phyloP scores from a whole-genome alignment of 352 stramenopile species.

The Globisporangium camurandrum region DNA sequence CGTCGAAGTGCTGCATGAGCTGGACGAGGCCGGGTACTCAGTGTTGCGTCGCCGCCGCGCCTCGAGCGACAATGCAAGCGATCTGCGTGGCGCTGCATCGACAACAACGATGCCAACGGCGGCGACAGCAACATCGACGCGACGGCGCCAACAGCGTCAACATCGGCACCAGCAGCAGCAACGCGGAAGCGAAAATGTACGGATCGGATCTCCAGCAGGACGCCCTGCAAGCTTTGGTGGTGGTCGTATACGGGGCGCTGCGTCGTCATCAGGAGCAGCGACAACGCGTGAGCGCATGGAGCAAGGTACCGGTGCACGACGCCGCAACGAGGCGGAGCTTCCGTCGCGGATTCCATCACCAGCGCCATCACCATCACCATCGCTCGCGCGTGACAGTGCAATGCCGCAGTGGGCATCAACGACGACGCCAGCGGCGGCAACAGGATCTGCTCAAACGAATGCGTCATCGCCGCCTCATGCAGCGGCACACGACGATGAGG shows the following conservation, averaged over 20 bases:
- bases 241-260: too few relatives aligned
- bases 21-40: constrained; percentile 46
- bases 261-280: neutral
- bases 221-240: neutral
- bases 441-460: neutral
- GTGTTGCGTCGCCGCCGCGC: constrained; percentile 35
- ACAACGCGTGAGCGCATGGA: constrained; percentile 17
- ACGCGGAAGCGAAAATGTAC: neutral
- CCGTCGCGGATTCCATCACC: neutral
- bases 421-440: neutral
- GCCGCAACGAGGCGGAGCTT: neutral
- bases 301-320: neutral
- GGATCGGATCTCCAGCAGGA: neutral
- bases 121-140: neutral
- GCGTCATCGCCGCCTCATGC: neutral
- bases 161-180: constrained; percentile 6
- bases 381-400: neutral
- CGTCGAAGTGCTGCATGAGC: constrained; percentile 5
- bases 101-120: constrained; percentile 1
- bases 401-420: neutral
- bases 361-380: neutral
- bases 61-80: constrained; percentile 1
- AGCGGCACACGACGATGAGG: neutral
- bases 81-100: constrained; percentile 1
- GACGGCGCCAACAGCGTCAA: constrained; percentile 1